Conservation (phyloP, 805 yeast species). For the Wickerhamomyces bisporus region DNA sequence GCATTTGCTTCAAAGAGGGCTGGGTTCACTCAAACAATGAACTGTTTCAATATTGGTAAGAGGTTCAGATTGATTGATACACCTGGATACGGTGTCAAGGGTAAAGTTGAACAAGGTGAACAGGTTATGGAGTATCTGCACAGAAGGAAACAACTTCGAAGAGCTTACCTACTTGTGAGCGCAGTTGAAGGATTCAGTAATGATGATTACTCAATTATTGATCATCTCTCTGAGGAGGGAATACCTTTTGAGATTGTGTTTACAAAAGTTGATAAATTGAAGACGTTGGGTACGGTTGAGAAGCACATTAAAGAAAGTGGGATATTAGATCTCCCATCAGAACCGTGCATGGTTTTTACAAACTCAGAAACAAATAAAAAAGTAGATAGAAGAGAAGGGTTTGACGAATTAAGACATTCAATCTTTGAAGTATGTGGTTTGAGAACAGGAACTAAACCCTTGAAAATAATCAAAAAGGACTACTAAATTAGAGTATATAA, state of each 20-base stretch:
- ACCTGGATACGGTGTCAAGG: slow-evolving; percentile 86
- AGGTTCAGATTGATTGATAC: slow-evolving; percentile 68
- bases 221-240: slow-evolving; percentile 46
- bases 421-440: slow-evolving; percentile 52
- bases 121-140: slow-evolving; percentile 59
- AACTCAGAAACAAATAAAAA: slow-evolving; percentile 39
- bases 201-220: slow-evolving; percentile 50
- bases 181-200: slow-evolving; percentile 53
- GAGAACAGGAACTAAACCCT: slow-evolving; percentile 19
- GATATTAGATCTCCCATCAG: slow-evolving; percentile 36
- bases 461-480: slow-evolving; percentile 12
- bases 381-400: slow-evolving; percentile 41
- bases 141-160: slow-evolving; percentile 46
- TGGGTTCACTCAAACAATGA: slow-evolving; percentile 57
- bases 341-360: slow-evolving; percentile 42
- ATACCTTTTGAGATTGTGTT: slow-evolving; percentile 68
- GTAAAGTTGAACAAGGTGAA: slow-evolving; percentile 62
- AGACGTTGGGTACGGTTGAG: slow-evolving; percentile 32
- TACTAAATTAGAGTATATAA: slow-evolving; percentile 1
- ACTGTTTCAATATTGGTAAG: slow-evolving; percentile 64
- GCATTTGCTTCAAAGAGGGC: slow-evolving; percentile 54
- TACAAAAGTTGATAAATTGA: slow-evolving; percentile 67
- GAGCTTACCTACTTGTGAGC: slow-evolving; percentile 59
- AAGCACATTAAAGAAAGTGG: slow-evolving; percentile 32
- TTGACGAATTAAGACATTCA: slow-evolving; percentile 44